Percentiles rank a stretch among this genome's conserved stretches.
phyloP scores from a whole-genome alignment of 2,329 filamentous ascomycete genomes.

The Cercospora sojina region DNA sequence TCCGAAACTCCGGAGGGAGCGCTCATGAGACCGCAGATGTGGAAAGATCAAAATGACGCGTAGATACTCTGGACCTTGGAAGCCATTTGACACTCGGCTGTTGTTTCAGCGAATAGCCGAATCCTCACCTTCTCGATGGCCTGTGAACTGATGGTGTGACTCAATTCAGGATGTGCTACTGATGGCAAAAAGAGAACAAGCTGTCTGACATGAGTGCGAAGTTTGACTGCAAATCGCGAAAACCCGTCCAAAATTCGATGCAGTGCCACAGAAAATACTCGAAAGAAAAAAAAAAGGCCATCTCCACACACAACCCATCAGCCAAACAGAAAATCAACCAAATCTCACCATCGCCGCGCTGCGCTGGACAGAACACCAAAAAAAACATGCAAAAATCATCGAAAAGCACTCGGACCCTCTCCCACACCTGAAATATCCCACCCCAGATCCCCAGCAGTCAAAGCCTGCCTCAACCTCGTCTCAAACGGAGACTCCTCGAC shows the following conservation, averaged over 20 bases:
- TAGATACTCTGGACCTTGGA: no score
- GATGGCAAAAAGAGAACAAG: not conserved
- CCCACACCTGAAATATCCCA: not conserved
- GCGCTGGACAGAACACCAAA: not conserved
- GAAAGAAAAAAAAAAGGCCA: not conserved
- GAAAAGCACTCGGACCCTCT: not conserved
- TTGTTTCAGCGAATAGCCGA: not conserved
- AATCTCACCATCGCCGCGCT: not conserved
- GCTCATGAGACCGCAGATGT: no score
- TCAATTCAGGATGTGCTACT: not conserved
- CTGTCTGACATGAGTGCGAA: not conserved
- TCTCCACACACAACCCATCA: not conserved
- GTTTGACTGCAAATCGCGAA: not conserved
- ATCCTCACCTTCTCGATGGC: not conserved
- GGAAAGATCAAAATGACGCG: no score
- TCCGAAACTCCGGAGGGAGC: no score
- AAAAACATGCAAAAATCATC: not conserved
- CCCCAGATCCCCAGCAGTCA: not conserved
- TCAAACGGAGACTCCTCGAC: not conserved
- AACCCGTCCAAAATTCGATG: not conserved
- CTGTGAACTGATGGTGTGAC: not conserved
- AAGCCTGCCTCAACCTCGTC: not conserved
- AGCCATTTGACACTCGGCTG: no score
- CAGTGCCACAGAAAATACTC: not conserved
- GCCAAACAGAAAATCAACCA: not conserved